Conservation (phyloP, 495 filamentous ascomycete species). For the Aspergillus nidulans region DNA sequence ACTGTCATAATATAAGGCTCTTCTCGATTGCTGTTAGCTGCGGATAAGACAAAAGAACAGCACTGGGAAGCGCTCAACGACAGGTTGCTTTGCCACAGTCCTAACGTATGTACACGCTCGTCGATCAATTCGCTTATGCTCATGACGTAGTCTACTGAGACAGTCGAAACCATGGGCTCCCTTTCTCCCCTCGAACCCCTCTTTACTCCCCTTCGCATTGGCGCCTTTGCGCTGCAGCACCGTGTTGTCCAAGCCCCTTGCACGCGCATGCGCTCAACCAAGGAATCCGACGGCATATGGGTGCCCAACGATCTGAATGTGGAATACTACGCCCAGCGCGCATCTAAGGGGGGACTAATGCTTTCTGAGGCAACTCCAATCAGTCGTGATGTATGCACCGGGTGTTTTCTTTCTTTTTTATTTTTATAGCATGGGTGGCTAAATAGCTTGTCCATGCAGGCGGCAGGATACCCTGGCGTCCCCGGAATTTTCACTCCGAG, state of each 20-base stretch:
- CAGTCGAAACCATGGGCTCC: slow-evolving; percentile 24
- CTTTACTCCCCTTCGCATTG: slow-evolving; percentile 50
- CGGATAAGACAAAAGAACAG: not conserved
- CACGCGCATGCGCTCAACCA: slow-evolving; percentile 47
- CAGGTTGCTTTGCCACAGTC: no score
- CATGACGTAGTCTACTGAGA: no score
- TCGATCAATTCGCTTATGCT: no score
- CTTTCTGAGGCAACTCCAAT: slow-evolving; percentile 45
- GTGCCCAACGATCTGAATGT: slow-evolving; percentile 34
- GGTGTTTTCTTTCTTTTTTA: not conserved
- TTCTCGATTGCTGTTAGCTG: not conserved
- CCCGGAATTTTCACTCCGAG: slow-evolving; percentile 43
- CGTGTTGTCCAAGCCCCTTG: slow-evolving; percentile 50
- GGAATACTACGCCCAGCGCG: slow-evolving; percentile 50
- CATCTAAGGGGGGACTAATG: slow-evolving; percentile 43
- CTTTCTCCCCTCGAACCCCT: slow-evolving; percentile 31
- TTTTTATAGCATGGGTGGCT: no score
- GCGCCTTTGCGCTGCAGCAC: slow-evolving; percentile 42
- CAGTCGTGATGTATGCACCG: slow-evolving; percentile 13
- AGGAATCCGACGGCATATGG: slow-evolving; percentile 34
- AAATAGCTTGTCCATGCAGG: slow-evolving; percentile 7
- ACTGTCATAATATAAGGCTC: not conserved
- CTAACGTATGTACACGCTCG: no score
- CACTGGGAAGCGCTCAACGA: no score
- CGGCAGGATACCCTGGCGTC: slow-evolving; percentile 38